Evolutionary conservation across 768 basidiomycete genomes (phyloP), one percentile per base, ranked within the genome.

Genomic region (Boletus sp.): DNA sequence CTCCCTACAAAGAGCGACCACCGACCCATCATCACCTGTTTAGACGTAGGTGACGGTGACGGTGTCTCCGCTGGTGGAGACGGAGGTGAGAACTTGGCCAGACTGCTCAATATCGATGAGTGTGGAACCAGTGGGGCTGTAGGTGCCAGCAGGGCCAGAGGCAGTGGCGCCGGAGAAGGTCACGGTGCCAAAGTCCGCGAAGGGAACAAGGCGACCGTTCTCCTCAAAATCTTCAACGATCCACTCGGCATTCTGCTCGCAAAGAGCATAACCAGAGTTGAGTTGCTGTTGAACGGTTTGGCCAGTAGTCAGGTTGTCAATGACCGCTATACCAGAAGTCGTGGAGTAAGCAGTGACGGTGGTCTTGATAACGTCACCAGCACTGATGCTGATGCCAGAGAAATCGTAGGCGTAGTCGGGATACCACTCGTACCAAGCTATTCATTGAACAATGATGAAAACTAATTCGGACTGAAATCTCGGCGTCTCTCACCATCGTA

Each of bases 401-500:
- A 68, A 56, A 23, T 55, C 48, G 40, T 50, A 51, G 25, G 52
- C 27, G 25, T 50, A 32, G 40, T 57, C 64, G 4, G 66, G 60
- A 51, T 41, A 56, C 64, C 57, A 67, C 21, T 65, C 56, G 40
- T 55, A 64, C 64, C 64, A 66, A 50, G 59, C 65, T 64, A 34
- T 47, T 39, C n/a, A 34, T 37, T 15, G 25, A 44, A 38, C 3
- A 4, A 5, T 4, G 1, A 38, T 56, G 23, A 56, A 27, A 52
- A 43, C 7, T 11, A 29, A 41, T 34, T 19, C 9, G 2, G 35
- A 21, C 8, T 1, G 9, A 14, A n/a, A 1, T 7, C 6, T 34
- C 0, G 10, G 21, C 4, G 25, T 27, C 25, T 23, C 64, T 51
- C 13, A 62, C 60, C 60, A 51, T 51, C 46, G 27, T 59, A 64